Evolutionary conservation across 768 basidiomycete species (phyloP).

Genomic region (Heimioporus sp.): DNA sequence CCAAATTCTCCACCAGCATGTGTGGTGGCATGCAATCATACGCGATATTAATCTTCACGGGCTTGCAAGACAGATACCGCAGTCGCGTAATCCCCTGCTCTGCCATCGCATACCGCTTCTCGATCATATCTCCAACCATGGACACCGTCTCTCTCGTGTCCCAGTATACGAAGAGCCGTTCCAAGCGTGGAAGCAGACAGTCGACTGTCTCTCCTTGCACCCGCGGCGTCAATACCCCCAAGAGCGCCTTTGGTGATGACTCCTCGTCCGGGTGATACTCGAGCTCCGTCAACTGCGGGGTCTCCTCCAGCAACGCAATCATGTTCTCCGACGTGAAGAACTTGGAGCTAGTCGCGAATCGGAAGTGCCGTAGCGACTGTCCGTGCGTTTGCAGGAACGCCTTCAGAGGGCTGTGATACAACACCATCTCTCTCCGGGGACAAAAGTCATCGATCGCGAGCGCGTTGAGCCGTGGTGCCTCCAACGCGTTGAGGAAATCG

Average conservation of each 20-base stretch:
- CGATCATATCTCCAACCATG: slow-evolving; percentile 25
- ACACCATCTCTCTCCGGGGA: slow-evolving; percentile 8
- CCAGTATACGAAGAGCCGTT: slow-evolving; percentile 22
- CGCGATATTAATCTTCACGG: slow-evolving; percentile 5
- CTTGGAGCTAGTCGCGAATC: slow-evolving; percentile 18
- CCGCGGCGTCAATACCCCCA: slow-evolving; percentile 23
- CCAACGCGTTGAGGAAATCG: slow-evolving; percentile 13
- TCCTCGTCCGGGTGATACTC: slow-evolving; percentile 25
- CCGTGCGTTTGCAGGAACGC: slow-evolving; percentile 14
- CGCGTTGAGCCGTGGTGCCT: slow-evolving; percentile 13
- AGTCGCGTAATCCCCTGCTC: slow-evolving; percentile 13
- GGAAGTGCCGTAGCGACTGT: slow-evolving; percentile 10
- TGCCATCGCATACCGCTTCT: slow-evolving; percentile 15
- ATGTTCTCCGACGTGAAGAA: slow-evolving; percentile 17
- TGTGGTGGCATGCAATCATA: slow-evolving; percentile 17
- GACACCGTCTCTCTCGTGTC: slow-evolving; percentile 24
- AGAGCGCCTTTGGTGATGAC: slow-evolving; percentile 13
- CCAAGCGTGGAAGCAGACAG: slow-evolving; percentile 19
- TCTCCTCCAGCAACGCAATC: slow-evolving; percentile 12
- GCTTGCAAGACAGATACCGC: slow-evolving; percentile 22
- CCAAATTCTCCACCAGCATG: slow-evolving; percentile 15
- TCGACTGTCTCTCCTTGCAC: slow-evolving; percentile 1
- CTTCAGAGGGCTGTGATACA: slow-evolving; percentile 14
- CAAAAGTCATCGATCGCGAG: slow-evolving; percentile 19
- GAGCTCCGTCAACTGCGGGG: slow-evolving; percentile 18